These are phyloP conservation scores for Peronospora tabacina DNA, from an alignment of 352 stramenopile species.

Conservation along the genomic window DNA sequence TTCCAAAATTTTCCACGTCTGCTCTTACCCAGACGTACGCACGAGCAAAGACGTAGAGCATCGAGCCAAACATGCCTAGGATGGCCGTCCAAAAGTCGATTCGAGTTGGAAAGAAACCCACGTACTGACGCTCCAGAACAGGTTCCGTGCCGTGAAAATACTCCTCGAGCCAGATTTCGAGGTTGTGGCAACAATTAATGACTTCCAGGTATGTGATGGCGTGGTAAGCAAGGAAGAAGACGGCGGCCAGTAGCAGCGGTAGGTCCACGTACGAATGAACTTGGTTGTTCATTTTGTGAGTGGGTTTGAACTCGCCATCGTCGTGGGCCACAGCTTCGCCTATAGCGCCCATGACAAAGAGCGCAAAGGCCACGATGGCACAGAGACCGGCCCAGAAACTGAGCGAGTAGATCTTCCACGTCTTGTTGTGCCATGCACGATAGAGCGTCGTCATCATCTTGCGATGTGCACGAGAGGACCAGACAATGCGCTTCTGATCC, in stretches of 20 bases:
- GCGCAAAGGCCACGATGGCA: constrained; percentile 45
- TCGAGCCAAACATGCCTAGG: constrained; percentile 50
- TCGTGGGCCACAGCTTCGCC: constrained; percentile 50
- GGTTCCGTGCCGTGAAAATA: constrained; percentile 74
- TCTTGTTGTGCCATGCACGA: constrained; percentile 55
- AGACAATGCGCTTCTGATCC: constrained; percentile 82
- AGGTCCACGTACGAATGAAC: constrained; percentile 48
- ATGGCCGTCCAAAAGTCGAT: constrained; percentile 79
- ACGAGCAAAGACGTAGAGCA: constrained; percentile 55
- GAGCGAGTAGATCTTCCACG: constrained; percentile 65
- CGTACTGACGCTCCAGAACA: constrained; percentile 52
- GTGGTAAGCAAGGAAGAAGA: constrained; percentile 53
- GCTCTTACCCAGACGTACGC: constrained; percentile 46
- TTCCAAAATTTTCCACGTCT: constrained; percentile 60
- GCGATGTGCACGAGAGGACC: constrained; percentile 77
- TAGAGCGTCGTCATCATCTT: constrained; percentile 88
- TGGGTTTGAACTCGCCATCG: constrained; percentile 24
- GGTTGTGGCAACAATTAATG: constrained; percentile 85
- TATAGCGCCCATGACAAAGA: constrained; percentile 53
- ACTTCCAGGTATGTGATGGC: constrained; percentile 76
- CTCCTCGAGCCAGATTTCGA: constrained; percentile 81
- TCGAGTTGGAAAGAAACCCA: constrained; percentile 72
- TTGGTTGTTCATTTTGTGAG: constrained; percentile 10
- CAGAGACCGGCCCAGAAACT: constrained; percentile 63
- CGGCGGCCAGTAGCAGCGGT: constrained; percentile 47